Conservation (phyloP, 306 rosid genomes). For the Alnus rubra region DNA sequence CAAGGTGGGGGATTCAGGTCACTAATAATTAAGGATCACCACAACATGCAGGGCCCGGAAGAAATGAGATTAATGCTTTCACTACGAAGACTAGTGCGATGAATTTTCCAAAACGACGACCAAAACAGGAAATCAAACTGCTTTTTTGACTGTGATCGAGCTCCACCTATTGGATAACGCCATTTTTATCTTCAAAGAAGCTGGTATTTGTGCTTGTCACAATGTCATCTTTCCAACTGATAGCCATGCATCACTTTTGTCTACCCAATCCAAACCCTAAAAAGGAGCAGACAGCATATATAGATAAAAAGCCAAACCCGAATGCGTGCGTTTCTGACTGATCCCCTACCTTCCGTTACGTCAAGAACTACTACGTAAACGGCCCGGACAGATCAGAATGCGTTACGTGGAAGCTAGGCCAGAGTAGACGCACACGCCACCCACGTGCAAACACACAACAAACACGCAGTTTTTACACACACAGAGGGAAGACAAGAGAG, state of each 20-base stretch:
- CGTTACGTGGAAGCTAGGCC: background rate
- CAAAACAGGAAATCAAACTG: background rate
- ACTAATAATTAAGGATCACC: too few relatives aligned
- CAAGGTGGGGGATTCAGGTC: too few relatives aligned
- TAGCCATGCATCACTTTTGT: background rate
- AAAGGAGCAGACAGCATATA: background rate
- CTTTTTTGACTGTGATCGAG: slow-evolving; percentile 1
- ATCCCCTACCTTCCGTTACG: background rate
- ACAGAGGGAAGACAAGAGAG: slow-evolving; percentile 11
- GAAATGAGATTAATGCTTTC: too few relatives aligned
- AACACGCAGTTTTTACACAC: slow-evolving; percentile 14
- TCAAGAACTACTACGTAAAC: background rate
- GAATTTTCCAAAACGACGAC: too few relatives aligned
- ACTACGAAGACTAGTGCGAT: too few relatives aligned
- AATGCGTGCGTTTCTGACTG: background rate
- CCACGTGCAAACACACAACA: slow-evolving; percentile 44
- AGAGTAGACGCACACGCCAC: slow-evolving; percentile 21
- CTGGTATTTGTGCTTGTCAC: background rate
- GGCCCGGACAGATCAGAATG: background rate
- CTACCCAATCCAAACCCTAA: background rate
- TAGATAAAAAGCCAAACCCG: background rate
- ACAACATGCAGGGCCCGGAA: too few relatives aligned
- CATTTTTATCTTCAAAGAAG: background rate
- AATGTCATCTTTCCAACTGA: background rate
- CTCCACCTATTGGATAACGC: slow-evolving; percentile 5